A percentile compares a stretch with the other conserved stretches of the same genome.
Evolutionary conservation across 1,284 basidiomycete genomes (phyloP).

Genomic region (Moesziomyces antarcticus): DNA sequence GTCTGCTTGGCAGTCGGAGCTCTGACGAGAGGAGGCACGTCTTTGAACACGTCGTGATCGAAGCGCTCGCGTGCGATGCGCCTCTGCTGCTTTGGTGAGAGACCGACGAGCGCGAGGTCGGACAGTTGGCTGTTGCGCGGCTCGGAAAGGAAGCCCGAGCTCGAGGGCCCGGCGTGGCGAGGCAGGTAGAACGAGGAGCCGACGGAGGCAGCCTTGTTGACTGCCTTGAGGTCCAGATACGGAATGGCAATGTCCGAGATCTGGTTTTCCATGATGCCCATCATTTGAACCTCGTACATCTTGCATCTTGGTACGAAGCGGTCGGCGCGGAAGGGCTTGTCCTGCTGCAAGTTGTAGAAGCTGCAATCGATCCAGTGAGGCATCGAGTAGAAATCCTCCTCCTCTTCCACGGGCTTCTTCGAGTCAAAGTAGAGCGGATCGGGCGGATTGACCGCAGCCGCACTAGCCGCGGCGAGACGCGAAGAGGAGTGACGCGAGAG

Average conservation of each 20-base stretch:
- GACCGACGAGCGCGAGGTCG: conserved; percentile 36
- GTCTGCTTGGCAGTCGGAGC: conserved; percentile 10
- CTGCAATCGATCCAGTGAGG: conserved; percentile 67
- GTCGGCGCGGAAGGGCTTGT: conserved; percentile 63
- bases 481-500: conserved; percentile 35
- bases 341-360: conserved; percentile 67
- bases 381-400: conserved; percentile 59
- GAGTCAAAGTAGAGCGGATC: conserved; percentile 62
- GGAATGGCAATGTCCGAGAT: conserved; percentile 64
- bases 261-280: conserved; percentile 66
- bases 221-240: conserved; percentile 55
- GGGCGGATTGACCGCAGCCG: conserved; percentile 34
- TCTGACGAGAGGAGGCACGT: conserved; percentile 33
- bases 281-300: conserved; percentile 67
- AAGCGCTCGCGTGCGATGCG: conserved; percentile 57
- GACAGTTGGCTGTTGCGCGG: conserved; percentile 35
- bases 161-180: conserved; percentile 27
- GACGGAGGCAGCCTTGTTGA: conserved; percentile 41
- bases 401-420: conserved; percentile 29
- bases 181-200: conserved; percentile 49
- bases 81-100: conserved; percentile 43
- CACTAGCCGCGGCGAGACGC: conserved; percentile 12
- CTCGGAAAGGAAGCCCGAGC: conserved; percentile 42
- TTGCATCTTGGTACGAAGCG: conserved; percentile 67
- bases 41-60: conserved; percentile 57